A percentile compares a stretch with the other conserved stretches of the same genome.
These are phyloP conservation scores for Boletus reticulatus DNA, from an alignment of 768 basidiomycete species.

Conservation along the genomic window DNA sequence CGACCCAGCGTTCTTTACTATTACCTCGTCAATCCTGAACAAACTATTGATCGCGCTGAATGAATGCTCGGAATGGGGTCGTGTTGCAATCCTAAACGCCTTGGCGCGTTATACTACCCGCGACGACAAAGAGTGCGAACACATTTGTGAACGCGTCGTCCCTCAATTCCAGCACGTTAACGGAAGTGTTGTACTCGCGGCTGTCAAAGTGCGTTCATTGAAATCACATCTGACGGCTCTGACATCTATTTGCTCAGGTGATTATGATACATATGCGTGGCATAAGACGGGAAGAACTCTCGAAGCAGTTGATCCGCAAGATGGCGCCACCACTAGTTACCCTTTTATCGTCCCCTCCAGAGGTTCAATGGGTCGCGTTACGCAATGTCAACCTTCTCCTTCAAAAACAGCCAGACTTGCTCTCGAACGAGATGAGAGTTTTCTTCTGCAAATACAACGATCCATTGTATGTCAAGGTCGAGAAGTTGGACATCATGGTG, in stretches of 20 bases:
- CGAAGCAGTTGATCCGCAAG: conserved; percentile 85
- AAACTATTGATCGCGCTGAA: conserved; percentile 94
- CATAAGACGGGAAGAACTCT: conserved; percentile 78
- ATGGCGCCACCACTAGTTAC: conserved; percentile 98
- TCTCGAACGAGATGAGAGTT: conserved; percentile 96
- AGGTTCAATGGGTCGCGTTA: conserved; percentile 98
- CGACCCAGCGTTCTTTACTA: conserved; percentile 70
- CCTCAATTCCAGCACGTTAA: conserved; percentile 99
- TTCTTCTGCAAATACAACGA: conserved; percentile 99
- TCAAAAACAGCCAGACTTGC: conserved; percentile 87
- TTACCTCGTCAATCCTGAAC: conserved; percentile 79
- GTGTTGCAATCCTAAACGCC: conserved; percentile 88
- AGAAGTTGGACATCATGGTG: conserved; percentile 99
- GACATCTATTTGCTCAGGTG: conserved; percentile 48
- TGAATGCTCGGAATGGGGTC: conserved; percentile 99
- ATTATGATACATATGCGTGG: conserved; percentile 96
- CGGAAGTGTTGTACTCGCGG: conserved; percentile 93
- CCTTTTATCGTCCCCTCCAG: conserved; percentile 91
- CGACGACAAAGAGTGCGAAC: conserved; percentile 95
- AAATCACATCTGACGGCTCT: neutral
- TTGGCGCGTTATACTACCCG: conserved; percentile 77
- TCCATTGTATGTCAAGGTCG: conserved; percentile 97
- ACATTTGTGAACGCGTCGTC: conserved; percentile 97
- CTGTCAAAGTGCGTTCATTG: conserved; percentile 69
- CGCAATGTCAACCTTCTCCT: conserved; percentile 96